Evolutionary conservation across 2,329 filamentous ascomycete species (phyloP), one percentile per base, ranked within the genome.

Genomic region (Sporothrix brasiliensis): DNA sequence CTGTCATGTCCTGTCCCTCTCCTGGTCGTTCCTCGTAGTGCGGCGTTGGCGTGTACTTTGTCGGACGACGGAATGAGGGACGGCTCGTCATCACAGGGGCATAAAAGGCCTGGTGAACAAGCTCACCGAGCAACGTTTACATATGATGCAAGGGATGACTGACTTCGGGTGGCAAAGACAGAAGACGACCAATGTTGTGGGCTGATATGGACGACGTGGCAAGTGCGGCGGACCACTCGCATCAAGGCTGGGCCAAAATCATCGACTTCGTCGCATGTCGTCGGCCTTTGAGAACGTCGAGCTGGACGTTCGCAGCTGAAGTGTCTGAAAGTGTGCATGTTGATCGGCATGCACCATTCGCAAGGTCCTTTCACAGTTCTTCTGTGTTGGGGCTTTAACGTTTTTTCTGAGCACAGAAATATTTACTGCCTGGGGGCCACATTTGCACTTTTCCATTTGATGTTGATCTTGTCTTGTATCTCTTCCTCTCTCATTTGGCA

Each of bases 111-210:
- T 27, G 50, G 50, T 21, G n/a, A 9, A 53, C n/a, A 53, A 24
- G 21, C 50, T 13, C 41, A 16, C 11, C 41, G 14, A 47, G 41
- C 13, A 49, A 14, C 13, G 30, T 41, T 41, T 30, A 41, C 30
- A 60, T 30, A 16, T 41, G 14, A 65, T 14, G 60, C 44, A 65
- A 65, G 60, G 60, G 60, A 27, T 47, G 44, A n/a, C 60, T 65
- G 49, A 65, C 60, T 50, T n/a, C 21, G 13, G 11, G 60, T 49
- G 44, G 60, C 56, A 61, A 44, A 61, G 56, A 60, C 56, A 34
- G 11, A 61, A 44, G 56, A 24, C 56, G 39, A 44, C 56, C 39
- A 39, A 44, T 4, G 39, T 44, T 60, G 56, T 60, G 56, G 30
- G 19, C n/a, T 60, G 19, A 34, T 21, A 21, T 60, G 56, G 9